Conservation (phyloP, 2,329 filamentous ascomycete genomes). For the Stachybotrys chartarum region DNA sequence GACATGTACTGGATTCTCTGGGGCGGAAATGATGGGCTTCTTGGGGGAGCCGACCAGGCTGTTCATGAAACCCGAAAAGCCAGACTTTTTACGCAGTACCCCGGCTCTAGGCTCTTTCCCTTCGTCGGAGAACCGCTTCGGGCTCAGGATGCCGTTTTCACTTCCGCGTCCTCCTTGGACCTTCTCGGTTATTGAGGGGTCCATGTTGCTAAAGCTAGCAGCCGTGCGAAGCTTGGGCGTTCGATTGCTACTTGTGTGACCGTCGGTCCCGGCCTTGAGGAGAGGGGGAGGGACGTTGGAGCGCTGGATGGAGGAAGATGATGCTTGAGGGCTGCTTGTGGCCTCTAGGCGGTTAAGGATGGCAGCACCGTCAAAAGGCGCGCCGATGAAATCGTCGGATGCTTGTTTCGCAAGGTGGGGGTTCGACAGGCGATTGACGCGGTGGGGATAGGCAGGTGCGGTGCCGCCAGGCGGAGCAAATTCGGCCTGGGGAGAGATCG, state of each 20-base stretch:
- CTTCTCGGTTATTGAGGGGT: slow-evolving; percentile 29
- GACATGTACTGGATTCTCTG: slow-evolving; percentile 95
- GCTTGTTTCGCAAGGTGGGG: slow-evolving; percentile 19
- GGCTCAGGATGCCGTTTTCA: slow-evolving; percentile 36
- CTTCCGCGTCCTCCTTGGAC: slow-evolving; percentile 20
- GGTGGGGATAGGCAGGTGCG: slow-evolving; percentile 18
- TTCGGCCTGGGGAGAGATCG: slow-evolving; percentile 37
- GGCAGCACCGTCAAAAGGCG: slow-evolving; percentile 57
- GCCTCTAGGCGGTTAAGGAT: slow-evolving; percentile 55
- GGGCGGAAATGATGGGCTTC: slow-evolving; percentile 91
- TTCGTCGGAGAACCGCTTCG: slow-evolving; percentile 78
- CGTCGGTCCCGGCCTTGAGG: slow-evolving; percentile 47
- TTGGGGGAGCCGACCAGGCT: slow-evolving; percentile 77
- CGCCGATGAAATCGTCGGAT: slow-evolving; percentile 56
- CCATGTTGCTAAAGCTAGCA: slow-evolving; percentile 40
- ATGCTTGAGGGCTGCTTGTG: slow-evolving; percentile 27
- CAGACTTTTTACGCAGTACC: slow-evolving; percentile 73
- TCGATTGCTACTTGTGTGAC: slow-evolving; percentile 41
- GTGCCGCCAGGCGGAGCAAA: slow-evolving; percentile 30
- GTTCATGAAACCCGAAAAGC: slow-evolving; percentile 82
- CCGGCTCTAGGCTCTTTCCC: slow-evolving; percentile 53
- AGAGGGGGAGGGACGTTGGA: slow-evolving; percentile 23
- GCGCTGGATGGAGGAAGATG: slow-evolving; percentile 21
- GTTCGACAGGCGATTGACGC: slow-evolving; percentile 18
- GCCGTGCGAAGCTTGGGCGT: slow-evolving; percentile 58